Base-by-base conservation (phyloP, 202 grass and related monocot genomes). In the Cymbopogon flexuosus region DNA sequence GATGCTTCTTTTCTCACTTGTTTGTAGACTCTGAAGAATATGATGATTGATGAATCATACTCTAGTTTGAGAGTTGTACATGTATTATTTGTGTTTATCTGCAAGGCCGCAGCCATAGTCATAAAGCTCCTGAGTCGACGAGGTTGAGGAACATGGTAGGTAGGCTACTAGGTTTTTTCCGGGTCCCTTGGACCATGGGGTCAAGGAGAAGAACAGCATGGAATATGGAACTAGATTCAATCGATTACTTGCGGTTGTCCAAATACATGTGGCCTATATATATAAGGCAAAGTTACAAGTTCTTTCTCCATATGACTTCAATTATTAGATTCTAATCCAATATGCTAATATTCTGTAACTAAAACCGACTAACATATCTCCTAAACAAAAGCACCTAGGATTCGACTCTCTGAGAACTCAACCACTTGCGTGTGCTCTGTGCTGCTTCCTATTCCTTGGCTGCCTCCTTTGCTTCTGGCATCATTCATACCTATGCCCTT, bases 1-100 rank as follows among this genome's bases (percentile, higher is more conserved):
- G 27, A 63, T 74, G 21, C 54, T 13, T 12, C 33, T 65, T 62
- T 13, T 12, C 33, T 65, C 36, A 6, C 8, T 36, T 34, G 2
- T 41, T 78, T 58, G 57, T 77, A n/a, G 10, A 74, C 8, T 37
- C 5, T 33, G 42, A 63, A 63, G 52, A 75, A 69, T 75, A 65
- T 14, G 37, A 34, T 35, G 29, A 3, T 45, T 46, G 29, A 52
- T 43, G 29, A 58, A 49, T 39, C 15, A 34, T 51, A 63, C 15
- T 3, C 39, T 69, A 62, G 61, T 19, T 58, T 10, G 35, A 65
- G 45, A 76, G 33, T 19, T 54, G 24, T 70, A 75, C 23, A 33
- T 81, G n/a, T 77, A 65, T 43, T 11, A 15, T 37, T 68, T 67
- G 59, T 72, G 45, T 27, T 82, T 77, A 43, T 43, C 34, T 57